Percentiles rank a stretch among this genome's conserved stretches.
Evolutionary conservation across 768 basidiomycete species (phyloP).

Genomic region (Naematelia aurantialba): DNA sequence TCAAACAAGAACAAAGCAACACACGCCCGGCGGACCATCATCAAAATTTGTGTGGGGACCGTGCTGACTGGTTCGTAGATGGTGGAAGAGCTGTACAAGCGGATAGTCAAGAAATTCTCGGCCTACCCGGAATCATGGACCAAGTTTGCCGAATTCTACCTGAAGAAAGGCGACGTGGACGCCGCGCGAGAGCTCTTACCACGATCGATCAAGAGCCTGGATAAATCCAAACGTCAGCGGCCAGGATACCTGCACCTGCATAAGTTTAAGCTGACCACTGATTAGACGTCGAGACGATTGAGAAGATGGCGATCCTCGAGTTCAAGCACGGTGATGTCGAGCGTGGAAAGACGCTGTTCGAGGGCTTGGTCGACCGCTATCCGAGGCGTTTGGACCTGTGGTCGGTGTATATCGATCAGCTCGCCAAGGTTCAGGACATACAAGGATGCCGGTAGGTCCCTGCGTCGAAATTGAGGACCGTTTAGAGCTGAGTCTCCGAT

Average conservation of each 20-base stretch:
- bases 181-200: slow-evolving; percentile 80
- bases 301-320: slow-evolving; percentile 89
- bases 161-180: slow-evolving; percentile 70
- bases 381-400: slow-evolving; percentile 93
- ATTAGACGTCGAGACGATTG: slow-evolving; percentile 88
- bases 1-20: no score
- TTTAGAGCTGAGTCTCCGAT: background rate
- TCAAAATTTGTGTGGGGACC: no score
- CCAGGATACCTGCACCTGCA: slow-evolving; percentile 14
- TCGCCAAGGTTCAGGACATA: slow-evolving; percentile 73
- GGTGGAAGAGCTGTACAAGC: slow-evolving; percentile 87
- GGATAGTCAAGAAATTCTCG: slow-evolving; percentile 89
- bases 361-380: slow-evolving; percentile 92
- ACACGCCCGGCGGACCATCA: background rate
- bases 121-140: slow-evolving; percentile 93
- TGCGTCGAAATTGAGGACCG: background rate
- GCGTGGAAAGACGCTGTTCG: slow-evolving; percentile 90
- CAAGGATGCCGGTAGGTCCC: slow-evolving; percentile 65
- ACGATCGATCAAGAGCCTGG: slow-evolving; percentile 80
- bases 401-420: slow-evolving; percentile 97
- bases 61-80: slow-evolving; percentile 56
- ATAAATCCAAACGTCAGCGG: slow-evolving; percentile 91
- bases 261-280: background rate
- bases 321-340: slow-evolving; percentile 92
- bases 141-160: slow-evolving; percentile 70